Evolutionary conservation across 257 asterid genomes (phyloP).

Genomic region (Ballota nigra): DNA sequence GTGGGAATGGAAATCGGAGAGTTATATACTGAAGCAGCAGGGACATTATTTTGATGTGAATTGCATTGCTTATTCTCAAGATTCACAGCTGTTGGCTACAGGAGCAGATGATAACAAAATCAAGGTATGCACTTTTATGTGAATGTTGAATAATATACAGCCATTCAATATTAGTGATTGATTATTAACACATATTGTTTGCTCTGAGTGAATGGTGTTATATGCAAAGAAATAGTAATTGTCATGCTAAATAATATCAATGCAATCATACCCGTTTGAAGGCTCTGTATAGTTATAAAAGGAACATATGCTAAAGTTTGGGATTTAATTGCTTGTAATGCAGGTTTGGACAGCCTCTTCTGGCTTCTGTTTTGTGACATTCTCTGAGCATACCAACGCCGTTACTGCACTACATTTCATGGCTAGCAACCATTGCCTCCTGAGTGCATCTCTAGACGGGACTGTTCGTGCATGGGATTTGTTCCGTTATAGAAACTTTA

Average conservation of each 20-base stretch:
- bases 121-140: slow-evolving; percentile 50
- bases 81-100: slow-evolving; percentile 94
- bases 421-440: slow-evolving; percentile 80
- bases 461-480: slow-evolving; percentile 98
- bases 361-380: slow-evolving; percentile 90
- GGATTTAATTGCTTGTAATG: slow-evolving; percentile 24
- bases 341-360: slow-evolving; percentile 98
- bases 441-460: slow-evolving; percentile 98
- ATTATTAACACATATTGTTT: not conserved
- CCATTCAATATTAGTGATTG: not conserved
- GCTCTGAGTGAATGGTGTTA: not conserved
- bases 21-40: slow-evolving; percentile 91
- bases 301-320: slow-evolving; percentile 8
- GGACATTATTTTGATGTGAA: slow-evolving; percentile 99
- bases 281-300: not conserved
- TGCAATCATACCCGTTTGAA: not conserved
- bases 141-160: not conserved
- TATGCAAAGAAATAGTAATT: not conserved
- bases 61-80: slow-evolving; percentile 85
- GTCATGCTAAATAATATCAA: not conserved
- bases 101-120: slow-evolving; percentile 98
- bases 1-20: slow-evolving; percentile 99
- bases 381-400: slow-evolving; percentile 91
- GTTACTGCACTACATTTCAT: slow-evolving; percentile 92
- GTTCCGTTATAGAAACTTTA: slow-evolving; percentile 90